These are phyloP conservation scores for Rhodotorula glutinis DNA, from an alignment of 1,284 basidiomycete genomes.

Conservation along the genomic window DNA sequence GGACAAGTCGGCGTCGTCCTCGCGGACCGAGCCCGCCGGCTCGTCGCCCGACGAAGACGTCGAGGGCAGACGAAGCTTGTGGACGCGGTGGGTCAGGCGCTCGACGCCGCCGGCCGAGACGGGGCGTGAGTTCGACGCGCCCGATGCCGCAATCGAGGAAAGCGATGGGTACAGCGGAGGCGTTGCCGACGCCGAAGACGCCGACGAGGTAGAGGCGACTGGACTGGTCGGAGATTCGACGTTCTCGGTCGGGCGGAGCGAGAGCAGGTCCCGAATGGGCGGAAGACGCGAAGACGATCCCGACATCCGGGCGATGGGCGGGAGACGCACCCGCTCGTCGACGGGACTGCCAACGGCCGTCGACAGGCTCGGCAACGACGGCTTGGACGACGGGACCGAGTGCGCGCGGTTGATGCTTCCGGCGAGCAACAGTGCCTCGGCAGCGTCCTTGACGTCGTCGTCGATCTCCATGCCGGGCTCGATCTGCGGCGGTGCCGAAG, in stretches of 20 bases:
- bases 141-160: slow-evolving; percentile 7
- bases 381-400: not conserved
- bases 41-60: slow-evolving; percentile 5
- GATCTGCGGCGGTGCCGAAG: not conserved
- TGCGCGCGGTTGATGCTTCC: not conserved
- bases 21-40: slow-evolving; percentile 4
- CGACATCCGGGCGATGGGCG: not conserved
- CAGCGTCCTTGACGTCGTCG: slow-evolving; percentile 27
- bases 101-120: slow-evolving; percentile 37
- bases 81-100: slow-evolving; percentile 34
- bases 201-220: not conserved
- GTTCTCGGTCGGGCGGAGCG: not conserved
- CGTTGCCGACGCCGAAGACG: slow-evolving; percentile 6
- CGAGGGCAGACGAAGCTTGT: slow-evolving; percentile 32
- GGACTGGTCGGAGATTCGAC: slow-evolving; percentile 8
- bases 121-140: slow-evolving; percentile 18
- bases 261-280: slow-evolving; percentile 11
- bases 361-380: slow-evolving; percentile 13
- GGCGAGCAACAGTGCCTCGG: slow-evolving; percentile 25
- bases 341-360: not conserved
- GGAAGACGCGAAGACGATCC: slow-evolving; percentile 10
- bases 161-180: slow-evolving; percentile 26
- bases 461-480: slow-evolving; percentile 31
- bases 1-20: slow-evolving; percentile 17
- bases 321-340: not conserved